Base-by-base conservation (phyloP, 2,329 filamentous ascomycete species). In the Cercospora sojina region DNA sequence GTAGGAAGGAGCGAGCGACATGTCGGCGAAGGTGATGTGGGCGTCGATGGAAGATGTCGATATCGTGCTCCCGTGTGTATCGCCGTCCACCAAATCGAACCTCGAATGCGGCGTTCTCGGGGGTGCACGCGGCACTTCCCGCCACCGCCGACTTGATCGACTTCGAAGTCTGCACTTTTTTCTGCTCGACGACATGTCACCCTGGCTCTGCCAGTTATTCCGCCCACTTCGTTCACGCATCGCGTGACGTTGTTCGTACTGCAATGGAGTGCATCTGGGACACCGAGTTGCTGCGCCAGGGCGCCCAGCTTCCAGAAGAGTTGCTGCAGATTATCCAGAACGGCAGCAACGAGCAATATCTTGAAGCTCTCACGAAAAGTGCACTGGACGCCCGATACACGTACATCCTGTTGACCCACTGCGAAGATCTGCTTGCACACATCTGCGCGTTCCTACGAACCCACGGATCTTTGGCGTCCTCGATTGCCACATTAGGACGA, bases 341-440 rank as follows among this genome's bases (percentile, higher is more conserved):
- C 23, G 84, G 87, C 75, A 84, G 84, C 66, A 85, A 88, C 75
- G 83, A 85, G 71, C 84, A 86, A 75, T 89, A 93, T 78, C 85
- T 96, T 47, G 87, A 92, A 77, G 86, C 87, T 72, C 82, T 96
- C 74, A 86, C 91, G 72, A 82, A 85, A 73, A 86, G 88, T 67
- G 88, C 91, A 65, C 85, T 96, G 75, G 84, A 87, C 73, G 84
- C 91, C 72, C 82, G 83, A 79, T 85, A 88, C 77, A 94, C 92
- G 74, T 87, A 92, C 75, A 83, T 83, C 64, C 82, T 97, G 75
- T 93, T 95, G 75, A 82, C 86, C 70, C 85, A 90, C 74, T 93
- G 93, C 78, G 88, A 91, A 76, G 82, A 85, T 68, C 80, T 93
- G 47, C 91, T 95, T 74, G 87, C 92, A 72, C 93, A 97, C 78